phyloP scores from a whole-genome alignment of 495 filamentous ascomycete genomes.

The Trichoderma asperelloides region DNA sequence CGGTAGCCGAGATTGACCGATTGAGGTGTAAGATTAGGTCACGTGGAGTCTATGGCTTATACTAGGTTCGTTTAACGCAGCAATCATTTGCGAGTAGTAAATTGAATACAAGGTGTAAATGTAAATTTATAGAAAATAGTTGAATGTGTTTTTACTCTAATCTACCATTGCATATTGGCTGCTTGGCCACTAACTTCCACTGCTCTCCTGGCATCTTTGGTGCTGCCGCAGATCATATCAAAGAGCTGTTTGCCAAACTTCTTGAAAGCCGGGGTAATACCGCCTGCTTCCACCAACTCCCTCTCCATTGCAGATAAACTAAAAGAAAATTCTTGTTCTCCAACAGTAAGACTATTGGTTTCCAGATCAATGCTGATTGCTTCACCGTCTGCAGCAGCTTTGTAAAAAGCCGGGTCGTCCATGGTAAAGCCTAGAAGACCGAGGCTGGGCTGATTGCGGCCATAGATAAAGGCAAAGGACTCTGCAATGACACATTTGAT shows the following conservation, averaged over 20 bases:
- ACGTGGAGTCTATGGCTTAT: neutral
- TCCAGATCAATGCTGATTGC: conserved; percentile 25
- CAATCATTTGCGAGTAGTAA: too few species aligned
- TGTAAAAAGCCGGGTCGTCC: conserved; percentile 25
- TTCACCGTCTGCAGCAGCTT: conserved; percentile 21
- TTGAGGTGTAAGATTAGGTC: neutral
- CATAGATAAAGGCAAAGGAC: conserved; percentile 36
- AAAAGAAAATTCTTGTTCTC: conserved; percentile 20
- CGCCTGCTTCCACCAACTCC: conserved; percentile 25
- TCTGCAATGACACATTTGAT: conserved; percentile 33
- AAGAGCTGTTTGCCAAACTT: conserved; percentile 30
- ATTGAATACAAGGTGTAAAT: too few species aligned
- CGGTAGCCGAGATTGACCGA: too few species aligned
- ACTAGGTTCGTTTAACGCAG: too few species aligned
- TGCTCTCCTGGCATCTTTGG: neutral
- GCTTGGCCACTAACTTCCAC: neutral
- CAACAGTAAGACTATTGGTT: conserved; percentile 15
- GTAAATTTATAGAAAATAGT: too few species aligned
- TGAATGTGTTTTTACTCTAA: too few species aligned
- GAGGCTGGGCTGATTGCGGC: conserved; percentile 31
- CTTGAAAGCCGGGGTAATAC: conserved; percentile 25
- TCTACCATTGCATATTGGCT: neutral
- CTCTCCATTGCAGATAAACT: conserved; percentile 29
- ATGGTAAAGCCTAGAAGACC: conserved; percentile 34
- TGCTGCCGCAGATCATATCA: conserved; percentile 13